A percentile compares a stretch with the other conserved stretches of the same genome.
These are phyloP conservation scores for Dactylorhiza incarnata DNA, from an alignment of 106 monocot genomes.

Conservation along the genomic window DNA sequence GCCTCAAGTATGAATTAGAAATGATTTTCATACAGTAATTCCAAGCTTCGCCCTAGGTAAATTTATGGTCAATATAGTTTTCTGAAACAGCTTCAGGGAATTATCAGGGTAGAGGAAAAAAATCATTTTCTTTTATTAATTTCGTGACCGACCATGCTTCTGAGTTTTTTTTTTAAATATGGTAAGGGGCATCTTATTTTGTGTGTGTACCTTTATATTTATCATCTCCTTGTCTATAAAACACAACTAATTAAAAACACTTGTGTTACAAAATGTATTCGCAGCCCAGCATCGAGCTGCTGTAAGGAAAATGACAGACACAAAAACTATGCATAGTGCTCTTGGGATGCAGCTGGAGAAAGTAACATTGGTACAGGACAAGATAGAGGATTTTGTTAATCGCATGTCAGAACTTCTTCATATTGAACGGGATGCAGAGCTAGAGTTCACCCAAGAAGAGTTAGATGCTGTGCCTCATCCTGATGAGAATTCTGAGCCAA, in stretches of 20 bases:
- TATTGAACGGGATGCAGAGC: slow-evolving; percentile 90
- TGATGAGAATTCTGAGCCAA: slow-evolving; percentile 42
- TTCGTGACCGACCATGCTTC: not conserved
- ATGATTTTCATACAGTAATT: not conserved
- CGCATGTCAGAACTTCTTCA: slow-evolving; percentile 89
- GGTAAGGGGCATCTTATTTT: not conserved
- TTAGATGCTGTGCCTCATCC: slow-evolving; percentile 72
- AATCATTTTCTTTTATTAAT: not conserved
- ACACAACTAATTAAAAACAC: not conserved
- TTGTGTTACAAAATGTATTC: slow-evolving; percentile 7
- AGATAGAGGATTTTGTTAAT: slow-evolving; percentile 68
- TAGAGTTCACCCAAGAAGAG: slow-evolving; percentile 92
- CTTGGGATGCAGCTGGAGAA: slow-evolving; percentile 63
- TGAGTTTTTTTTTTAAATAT: not conserved
- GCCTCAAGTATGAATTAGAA: not conserved
- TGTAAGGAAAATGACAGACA: slow-evolving; percentile 43
- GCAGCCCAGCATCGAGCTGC: slow-evolving; percentile 75
- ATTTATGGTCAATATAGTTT: not conserved
- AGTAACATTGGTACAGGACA: slow-evolving; percentile 50
- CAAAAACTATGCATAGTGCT: slow-evolving; percentile 45
- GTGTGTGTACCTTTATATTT: not conserved
- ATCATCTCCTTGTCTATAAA: not conserved
- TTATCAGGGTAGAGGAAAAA: not conserved
- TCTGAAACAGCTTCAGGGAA: not conserved
- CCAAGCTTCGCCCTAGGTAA: not conserved